Percentiles rank a stretch among this genome's conserved stretches.
Conservation (phyloP, 495 filamentous ascomycete species). For the Delitschia confertaspora region DNA sequence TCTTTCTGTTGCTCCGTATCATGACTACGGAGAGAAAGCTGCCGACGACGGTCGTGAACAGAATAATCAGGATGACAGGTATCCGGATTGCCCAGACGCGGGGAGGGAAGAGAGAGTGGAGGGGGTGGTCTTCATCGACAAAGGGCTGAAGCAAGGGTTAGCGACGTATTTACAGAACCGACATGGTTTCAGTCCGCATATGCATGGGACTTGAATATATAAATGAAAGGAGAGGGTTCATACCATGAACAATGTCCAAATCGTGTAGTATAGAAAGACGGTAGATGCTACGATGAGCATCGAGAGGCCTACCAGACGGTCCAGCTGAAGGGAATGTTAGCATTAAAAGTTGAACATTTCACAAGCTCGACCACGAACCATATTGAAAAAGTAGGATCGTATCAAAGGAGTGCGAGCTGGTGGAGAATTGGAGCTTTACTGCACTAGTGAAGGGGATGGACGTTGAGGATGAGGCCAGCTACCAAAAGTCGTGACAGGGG, state of each 20-base stretch:
- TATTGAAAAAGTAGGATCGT: no score
- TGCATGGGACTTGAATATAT: no score
- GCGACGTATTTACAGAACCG: no score
- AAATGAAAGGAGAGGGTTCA: slow-evolving; percentile 13
- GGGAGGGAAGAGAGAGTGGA: slow-evolving; percentile 91
- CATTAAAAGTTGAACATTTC: no score
- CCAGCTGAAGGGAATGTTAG: slow-evolving; percentile 54
- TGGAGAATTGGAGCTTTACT: no score
- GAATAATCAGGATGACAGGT: slow-evolving; percentile 87
- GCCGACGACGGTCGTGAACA: slow-evolving; percentile 88
- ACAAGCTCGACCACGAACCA: no score
- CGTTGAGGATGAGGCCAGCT: no score
- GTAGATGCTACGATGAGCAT: slow-evolving; percentile 94
- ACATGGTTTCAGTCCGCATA: no score
- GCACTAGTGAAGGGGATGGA: no score
- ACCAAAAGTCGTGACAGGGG: no score
- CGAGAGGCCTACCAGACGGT: slow-evolving; percentile 87
- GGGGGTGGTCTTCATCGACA: slow-evolving; percentile 85
- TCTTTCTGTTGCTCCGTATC: slow-evolving; percentile 97
- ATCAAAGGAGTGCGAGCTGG: no score
- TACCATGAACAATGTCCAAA: slow-evolving; percentile 98
- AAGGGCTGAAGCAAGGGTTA: slow-evolving; percentile 59
- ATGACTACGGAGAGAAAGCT: slow-evolving; percentile 95
- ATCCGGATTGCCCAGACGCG: slow-evolving; percentile 99
- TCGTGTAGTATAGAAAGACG: slow-evolving; percentile 97